Evolutionary conservation across 345 rosid species (phyloP), one percentile per base, ranked within the genome.

Genomic region (Reutealis trisperma): DNA sequence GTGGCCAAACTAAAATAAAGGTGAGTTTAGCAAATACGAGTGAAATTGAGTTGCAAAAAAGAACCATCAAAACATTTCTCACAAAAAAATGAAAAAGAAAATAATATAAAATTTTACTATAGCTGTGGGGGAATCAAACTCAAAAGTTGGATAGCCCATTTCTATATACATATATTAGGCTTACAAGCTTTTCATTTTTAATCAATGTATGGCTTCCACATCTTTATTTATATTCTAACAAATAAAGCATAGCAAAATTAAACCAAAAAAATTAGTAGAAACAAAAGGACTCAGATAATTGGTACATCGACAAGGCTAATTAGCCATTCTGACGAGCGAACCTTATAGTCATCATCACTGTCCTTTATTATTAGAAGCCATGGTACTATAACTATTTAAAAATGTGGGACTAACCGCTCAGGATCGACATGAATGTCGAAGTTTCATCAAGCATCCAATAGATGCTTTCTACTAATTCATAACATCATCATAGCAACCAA

Each of bases 401-500:
- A 47, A 2, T 47, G 51, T 47, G 51, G 10, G 14, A 47, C 51
- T 8, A 47, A 90, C 91, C 80, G 89, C 89, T 85, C 88, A 87
- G 85, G 86, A 83, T 86, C 71, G 82, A 89, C 90, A 16, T 51
- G 21, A 70, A 73, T 37, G 87, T 81, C 84, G 69, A 83, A 78
- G 83, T 82, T 76, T 84, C 90, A 84, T 74, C 34, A 75, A 84
- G 85, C 68, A 80, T 70, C 58, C 49, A n/a, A 52, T 6, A 22
- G 78, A 84, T 69, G 55, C 85, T 80, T 73, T 85, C 86, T 58
- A 79, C 65, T 34, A 49, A 32, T 73, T 60, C 66, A 66, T 62
- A 69, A 2, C 75, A 72, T 89, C 88, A 86, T 88, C 89, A 81
- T 82, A 49, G 89, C 90, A 90, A 87, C 83, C 77, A 79, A 49